Conservation (phyloP, 2,329 filamentous ascomycete species). For the Monilinia polystroma region DNA sequence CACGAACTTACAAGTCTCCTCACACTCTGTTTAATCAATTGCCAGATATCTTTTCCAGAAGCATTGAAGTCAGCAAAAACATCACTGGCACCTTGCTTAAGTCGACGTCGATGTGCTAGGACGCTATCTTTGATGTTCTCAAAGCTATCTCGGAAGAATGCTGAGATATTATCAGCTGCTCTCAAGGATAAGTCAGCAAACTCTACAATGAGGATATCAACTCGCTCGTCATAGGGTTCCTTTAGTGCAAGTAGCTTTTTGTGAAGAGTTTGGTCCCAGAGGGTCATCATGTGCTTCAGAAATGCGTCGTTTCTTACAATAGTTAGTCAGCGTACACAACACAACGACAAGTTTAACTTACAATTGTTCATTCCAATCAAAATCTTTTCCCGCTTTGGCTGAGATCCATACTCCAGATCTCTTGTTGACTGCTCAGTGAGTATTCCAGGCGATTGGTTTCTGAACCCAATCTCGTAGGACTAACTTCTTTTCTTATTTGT, state of each 20-base stretch:
- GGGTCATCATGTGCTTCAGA: neutral
- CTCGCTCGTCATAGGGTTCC: neutral
- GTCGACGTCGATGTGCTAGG: neutral
- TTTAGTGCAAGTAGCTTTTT: neutral
- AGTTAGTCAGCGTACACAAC: neutral
- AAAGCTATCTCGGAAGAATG: neutral
- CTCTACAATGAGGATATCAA: neutral
- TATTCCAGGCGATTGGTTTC: conserved; percentile 25
- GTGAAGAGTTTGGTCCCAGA: neutral
- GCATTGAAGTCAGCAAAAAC: neutral
- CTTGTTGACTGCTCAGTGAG: conserved; percentile 25
- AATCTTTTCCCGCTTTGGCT: neutral
- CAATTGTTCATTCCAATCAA: conserved; percentile 31
- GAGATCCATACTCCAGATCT: conserved; percentile 22
- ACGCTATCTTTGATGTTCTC: neutral
- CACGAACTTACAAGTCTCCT: neutral
- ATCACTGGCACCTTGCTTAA: neutral
- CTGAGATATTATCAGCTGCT: neutral
- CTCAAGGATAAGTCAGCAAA: neutral
- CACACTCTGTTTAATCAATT: neutral
- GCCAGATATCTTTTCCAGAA: neutral
- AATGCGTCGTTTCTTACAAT: neutral
- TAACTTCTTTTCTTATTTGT: neutral
- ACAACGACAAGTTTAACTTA: conserved; percentile 21
- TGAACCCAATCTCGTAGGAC: conserved; percentile 9